Evolutionary conservation across 139 green algal species (phyloP).

Genomic region (Picochlorum sp.): DNA sequence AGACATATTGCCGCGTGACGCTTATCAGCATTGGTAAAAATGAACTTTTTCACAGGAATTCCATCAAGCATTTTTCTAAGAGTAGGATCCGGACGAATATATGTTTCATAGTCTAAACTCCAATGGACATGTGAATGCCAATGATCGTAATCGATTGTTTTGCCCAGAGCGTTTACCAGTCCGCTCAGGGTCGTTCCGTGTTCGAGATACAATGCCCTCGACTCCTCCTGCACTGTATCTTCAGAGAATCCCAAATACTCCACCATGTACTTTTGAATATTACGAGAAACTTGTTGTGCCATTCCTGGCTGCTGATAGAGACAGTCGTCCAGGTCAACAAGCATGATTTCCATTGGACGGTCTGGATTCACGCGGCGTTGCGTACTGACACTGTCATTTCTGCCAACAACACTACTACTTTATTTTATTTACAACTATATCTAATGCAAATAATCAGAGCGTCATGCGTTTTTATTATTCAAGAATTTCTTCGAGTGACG

Average conservation of each 20-base stretch:
- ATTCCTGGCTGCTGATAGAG: slow-evolving; percentile 38
- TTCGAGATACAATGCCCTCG: slow-evolving; percentile 43
- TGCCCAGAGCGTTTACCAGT: slow-evolving; percentile 47
- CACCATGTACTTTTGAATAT: slow-evolving; percentile 56
- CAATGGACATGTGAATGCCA: slow-evolving; percentile 64
- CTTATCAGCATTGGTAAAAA: slow-evolving; percentile 79
- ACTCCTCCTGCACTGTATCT: slow-evolving; percentile 34
- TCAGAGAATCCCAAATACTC: slow-evolving; percentile 37
- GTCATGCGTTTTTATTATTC: too few species aligned
- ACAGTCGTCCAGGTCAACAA: slow-evolving; percentile 59
- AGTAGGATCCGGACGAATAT: slow-evolving; percentile 20
- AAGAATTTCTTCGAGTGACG: too few species aligned
- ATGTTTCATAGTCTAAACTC: slow-evolving; percentile 46
- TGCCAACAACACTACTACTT: too few species aligned
- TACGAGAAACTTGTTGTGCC: slow-evolving; percentile 34
- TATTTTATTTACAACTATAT: too few species aligned
- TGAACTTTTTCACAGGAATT: slow-evolving; percentile 51
- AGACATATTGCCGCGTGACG: slow-evolving; percentile 59
- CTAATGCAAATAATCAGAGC: too few species aligned
- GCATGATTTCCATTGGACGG: slow-evolving; percentile 10
- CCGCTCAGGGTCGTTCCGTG: slow-evolving; percentile 64
- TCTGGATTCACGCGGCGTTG: background rate
- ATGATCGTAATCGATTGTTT: slow-evolving; percentile 60
- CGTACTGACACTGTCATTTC: too few species aligned
- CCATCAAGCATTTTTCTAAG: slow-evolving; percentile 18